Percentiles rank a stretch among this genome's conserved stretches.
These are phyloP conservation scores for Dothistroma septosporum DNA, from an alignment of 2,329 filamentous ascomycete genomes.

Conservation along the genomic window DNA sequence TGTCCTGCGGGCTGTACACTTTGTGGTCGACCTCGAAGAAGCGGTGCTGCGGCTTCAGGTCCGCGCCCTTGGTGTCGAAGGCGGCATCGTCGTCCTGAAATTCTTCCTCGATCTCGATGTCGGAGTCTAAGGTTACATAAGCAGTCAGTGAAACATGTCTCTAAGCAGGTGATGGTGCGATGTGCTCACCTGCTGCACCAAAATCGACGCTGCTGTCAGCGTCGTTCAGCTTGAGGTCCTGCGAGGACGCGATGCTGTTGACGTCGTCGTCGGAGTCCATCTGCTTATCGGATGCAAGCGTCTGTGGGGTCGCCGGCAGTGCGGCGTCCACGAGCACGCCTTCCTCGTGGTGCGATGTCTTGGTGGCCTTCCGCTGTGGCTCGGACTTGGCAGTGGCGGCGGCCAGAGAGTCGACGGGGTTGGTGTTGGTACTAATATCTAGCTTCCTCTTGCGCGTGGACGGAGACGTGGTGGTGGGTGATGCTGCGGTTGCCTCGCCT, in stretches of 20 bases:
- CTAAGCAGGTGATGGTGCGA: neutral
- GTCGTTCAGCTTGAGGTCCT: constrained; percentile 61
- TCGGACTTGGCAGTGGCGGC: constrained; percentile 31
- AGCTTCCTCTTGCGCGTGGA: constrained; percentile 35
- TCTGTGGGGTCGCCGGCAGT: constrained; percentile 49
- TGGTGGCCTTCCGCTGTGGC: constrained; percentile 32
- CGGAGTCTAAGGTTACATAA: constrained; percentile 40
- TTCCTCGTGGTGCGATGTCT: constrained; percentile 30
- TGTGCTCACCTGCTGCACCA: constrained; percentile 39
- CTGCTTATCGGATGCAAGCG: constrained; percentile 42
- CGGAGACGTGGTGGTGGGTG: constrained; percentile 28
- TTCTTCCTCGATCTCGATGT: constrained; percentile 56
- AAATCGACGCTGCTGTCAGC: constrained; percentile 59
- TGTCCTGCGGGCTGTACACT: constrained; percentile 74
- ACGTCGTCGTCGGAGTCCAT: constrained; percentile 98
- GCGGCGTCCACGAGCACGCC: constrained; percentile 35
- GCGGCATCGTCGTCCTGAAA: constrained; percentile 54
- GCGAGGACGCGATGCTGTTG: constrained; percentile 77
- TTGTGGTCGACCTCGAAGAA: constrained; percentile 81
- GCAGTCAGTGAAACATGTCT: constrained; percentile 9
- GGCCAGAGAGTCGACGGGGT: constrained; percentile 9
- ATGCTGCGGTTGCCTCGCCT: constrained; percentile 21
- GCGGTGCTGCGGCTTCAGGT: constrained; percentile 68
- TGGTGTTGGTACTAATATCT: constrained; percentile 20
- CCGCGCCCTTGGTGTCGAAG: constrained; percentile 62